These are phyloP conservation scores for Gossypium arboreum DNA, from an alignment of 345 rosid genomes.

Conservation along the genomic window DNA sequence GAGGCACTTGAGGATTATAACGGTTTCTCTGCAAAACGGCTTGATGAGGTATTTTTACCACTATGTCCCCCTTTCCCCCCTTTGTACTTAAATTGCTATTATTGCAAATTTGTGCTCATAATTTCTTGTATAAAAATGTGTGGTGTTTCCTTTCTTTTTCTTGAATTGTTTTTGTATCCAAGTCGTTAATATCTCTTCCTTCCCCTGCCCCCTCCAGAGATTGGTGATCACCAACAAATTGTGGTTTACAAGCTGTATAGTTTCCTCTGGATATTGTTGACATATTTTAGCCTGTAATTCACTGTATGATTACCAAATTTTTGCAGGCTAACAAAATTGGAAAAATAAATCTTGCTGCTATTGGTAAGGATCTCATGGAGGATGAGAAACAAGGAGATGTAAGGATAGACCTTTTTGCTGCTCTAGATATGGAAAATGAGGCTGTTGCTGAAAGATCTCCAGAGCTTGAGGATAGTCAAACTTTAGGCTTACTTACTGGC, in stretches of 20 bases:
- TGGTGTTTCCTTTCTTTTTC: background rate
- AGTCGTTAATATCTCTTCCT: background rate
- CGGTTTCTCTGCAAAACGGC: conserved; percentile 59
- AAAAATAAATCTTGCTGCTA: conserved; percentile 96
- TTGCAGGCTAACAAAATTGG: conserved; percentile 95
- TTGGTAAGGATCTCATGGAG: conserved; percentile 99
- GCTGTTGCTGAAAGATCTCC: conserved; percentile 72
- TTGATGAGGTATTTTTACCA: conserved; percentile 70
- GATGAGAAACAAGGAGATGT: conserved; percentile 99
- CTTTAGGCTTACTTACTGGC: conserved; percentile 87
- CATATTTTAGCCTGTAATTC: background rate
- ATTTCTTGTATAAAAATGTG: background rate
- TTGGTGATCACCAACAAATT: conserved; percentile 7
- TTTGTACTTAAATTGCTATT: background rate
- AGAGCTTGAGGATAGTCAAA: conserved; percentile 84
- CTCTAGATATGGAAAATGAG: conserved; percentile 88
- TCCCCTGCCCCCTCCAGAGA: background rate
- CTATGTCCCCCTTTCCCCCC: background rate
- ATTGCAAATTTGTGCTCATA: background rate
- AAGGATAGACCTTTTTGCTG: conserved; percentile 80
- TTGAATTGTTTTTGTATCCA: background rate
- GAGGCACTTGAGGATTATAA: conserved; percentile 83
- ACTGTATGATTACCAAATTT: conserved; percentile 5
- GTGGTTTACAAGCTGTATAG: background rate
- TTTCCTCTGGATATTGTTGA: background rate